Percentiles rank a stretch among this genome's conserved stretches.
These are phyloP conservation scores for Pezicula rhizophila DNA, from an alignment of 2,329 filamentous ascomycete species.

Conservation along the genomic window DNA sequence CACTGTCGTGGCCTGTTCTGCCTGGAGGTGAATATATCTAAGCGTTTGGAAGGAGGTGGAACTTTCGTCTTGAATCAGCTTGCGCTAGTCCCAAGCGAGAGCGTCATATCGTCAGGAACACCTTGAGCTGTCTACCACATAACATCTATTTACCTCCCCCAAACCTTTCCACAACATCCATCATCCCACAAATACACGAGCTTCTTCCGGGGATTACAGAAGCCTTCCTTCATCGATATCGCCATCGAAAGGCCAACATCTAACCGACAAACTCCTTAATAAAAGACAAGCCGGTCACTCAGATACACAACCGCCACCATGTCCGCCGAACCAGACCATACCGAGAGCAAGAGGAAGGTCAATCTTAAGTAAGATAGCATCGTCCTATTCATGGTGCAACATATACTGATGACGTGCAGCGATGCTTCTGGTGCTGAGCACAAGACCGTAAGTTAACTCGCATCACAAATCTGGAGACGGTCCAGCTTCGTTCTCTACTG, in stretches of 20 bases:
- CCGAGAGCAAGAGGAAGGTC: constrained; percentile 72
- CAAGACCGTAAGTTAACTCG: constrained; percentile 60
- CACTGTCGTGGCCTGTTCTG: constrained; percentile 3
- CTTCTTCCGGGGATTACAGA: neutral
- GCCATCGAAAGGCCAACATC: neutral
- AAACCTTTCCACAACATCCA: neutral
- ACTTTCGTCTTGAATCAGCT: neutral
- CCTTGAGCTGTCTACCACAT: constrained; percentile 1
- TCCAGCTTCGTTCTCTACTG: constrained; percentile 24
- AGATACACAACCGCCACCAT: constrained; percentile 43
- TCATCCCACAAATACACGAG: neutral
- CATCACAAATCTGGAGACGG: constrained; percentile 22
- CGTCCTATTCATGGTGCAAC: constrained; percentile 1
- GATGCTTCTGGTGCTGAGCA: constrained; percentile 84
- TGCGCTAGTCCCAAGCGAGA: neutral
- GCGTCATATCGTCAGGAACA: neutral
- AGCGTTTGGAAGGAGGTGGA: constrained; percentile 1
- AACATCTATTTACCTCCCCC: neutral
- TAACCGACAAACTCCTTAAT: neutral
- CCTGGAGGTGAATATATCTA: constrained; percentile 3
- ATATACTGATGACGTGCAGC: constrained; percentile 46
- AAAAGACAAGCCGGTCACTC: neutral
- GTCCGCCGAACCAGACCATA: constrained; percentile 60
- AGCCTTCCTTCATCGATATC: neutral
- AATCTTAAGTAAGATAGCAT: constrained; percentile 64